phyloP scores from a whole-genome alignment of 2,329 filamentous ascomycete species.

The Fusarium staphyleae region DNA sequence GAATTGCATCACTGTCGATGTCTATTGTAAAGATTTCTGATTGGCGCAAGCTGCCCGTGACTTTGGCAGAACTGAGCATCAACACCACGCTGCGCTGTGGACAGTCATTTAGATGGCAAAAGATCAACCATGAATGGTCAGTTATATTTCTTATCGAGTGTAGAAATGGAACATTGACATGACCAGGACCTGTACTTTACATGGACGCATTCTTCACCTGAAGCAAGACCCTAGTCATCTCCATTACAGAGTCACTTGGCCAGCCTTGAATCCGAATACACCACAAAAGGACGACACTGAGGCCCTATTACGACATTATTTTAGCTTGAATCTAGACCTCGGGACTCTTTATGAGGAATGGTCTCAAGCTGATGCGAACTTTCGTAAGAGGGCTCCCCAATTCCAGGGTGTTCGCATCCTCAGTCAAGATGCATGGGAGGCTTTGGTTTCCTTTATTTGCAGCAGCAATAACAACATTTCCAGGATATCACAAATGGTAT shows the following conservation, averaged over 20 bases:
- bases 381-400: constrained; percentile 82
- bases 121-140: constrained; percentile 84
- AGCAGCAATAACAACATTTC: constrained; percentile 99
- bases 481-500: constrained; percentile 92
- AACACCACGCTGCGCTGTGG: constrained; percentile 94
- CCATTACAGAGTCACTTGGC: constrained; percentile 79
- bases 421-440: constrained; percentile 95
- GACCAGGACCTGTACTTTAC: constrained; percentile 77
- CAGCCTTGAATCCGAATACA: constrained; percentile 38
- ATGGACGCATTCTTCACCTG: constrained; percentile 83
- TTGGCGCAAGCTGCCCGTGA: constrained; percentile 88
- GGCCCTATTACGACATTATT: constrained; percentile 79
- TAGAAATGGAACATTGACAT: constrained; percentile 9
- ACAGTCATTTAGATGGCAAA: constrained; percentile 96
- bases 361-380: constrained; percentile 86
- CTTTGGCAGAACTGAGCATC: constrained; percentile 85
- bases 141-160: background rate
- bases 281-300: constrained; percentile 69
- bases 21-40: constrained; percentile 64
- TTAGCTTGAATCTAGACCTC: constrained; percentile 84
- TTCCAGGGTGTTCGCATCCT: constrained; percentile 93
- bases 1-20: constrained; percentile 35
- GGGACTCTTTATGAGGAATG: constrained; percentile 82
- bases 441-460: constrained; percentile 93
- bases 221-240: constrained; percentile 81